Percentiles rank a stretch among this genome's conserved stretches.
These are phyloP conservation scores for Lycium barbarum DNA, from an alignment of 257 asterid genomes.

Conservation along the genomic window DNA sequence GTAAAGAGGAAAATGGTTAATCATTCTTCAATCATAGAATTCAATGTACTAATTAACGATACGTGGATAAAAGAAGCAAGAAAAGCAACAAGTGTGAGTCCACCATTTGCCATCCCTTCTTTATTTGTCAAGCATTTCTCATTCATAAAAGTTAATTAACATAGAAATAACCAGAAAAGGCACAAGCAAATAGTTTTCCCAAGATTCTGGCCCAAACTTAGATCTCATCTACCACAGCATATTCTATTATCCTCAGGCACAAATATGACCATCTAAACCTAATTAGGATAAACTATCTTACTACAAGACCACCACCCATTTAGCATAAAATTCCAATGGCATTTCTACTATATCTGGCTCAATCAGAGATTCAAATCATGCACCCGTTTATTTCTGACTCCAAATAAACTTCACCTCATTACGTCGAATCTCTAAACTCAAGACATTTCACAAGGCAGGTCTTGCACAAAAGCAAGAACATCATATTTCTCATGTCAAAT, in stretches of 20 bases:
- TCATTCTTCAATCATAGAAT: background rate
- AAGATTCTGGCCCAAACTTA: background rate
- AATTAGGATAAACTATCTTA: background rate
- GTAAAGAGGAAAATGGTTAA: background rate
- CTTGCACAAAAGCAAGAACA: background rate
- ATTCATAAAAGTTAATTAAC: background rate
- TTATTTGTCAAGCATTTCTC: background rate
- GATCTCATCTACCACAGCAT: background rate
- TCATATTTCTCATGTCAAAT: background rate
- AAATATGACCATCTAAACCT: background rate
- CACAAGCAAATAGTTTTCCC: background rate
- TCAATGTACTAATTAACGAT: background rate
- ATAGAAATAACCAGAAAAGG: background rate
- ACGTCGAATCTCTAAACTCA: background rate
- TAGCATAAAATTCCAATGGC: background rate
- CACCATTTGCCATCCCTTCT: slow-evolving; percentile 1
- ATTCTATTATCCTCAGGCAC: background rate
- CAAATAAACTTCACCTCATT: background rate
- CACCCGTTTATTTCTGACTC: background rate
- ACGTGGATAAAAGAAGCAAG: background rate
- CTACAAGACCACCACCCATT: background rate
- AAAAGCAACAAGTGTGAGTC: background rate
- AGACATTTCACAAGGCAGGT: background rate
- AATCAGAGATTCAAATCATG: background rate
- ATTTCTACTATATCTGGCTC: background rate